phyloP scores from a whole-genome alignment of 768 basidiomycete species.

The Phaffia tasmanica region DNA sequence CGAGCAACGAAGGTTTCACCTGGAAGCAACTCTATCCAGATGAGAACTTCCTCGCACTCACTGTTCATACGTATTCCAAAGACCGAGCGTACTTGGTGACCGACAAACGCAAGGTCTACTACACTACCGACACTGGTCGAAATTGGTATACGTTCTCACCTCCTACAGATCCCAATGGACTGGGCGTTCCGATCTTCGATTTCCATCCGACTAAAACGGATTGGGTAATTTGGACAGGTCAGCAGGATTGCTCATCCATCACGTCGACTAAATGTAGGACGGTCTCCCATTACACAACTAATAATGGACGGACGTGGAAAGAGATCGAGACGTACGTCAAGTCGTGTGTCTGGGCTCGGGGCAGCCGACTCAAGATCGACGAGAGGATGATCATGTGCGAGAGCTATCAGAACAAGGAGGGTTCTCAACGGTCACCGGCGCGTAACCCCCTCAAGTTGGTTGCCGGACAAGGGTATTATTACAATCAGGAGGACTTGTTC shows the following conservation, averaged over 20 bases:
- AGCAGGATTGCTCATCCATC: constrained; percentile 49
- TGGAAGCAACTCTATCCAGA: constrained; percentile 60
- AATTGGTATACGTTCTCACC: constrained; percentile 53
- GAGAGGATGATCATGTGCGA: constrained; percentile 86
- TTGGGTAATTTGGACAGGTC: constrained; percentile 78
- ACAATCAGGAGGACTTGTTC: constrained; percentile 63
- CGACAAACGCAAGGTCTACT: constrained; percentile 50
- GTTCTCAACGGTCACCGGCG: constrained; percentile 54
- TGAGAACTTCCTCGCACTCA: constrained; percentile 66
- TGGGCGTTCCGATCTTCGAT: constrained; percentile 61
- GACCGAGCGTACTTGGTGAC: constrained; percentile 91
- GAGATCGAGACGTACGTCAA: constrained; percentile 73
- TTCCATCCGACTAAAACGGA: constrained; percentile 77
- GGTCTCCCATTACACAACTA: constrained; percentile 56
- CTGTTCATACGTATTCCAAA: constrained; percentile 65
- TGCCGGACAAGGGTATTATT: constrained; percentile 62
- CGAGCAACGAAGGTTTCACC: constrained; percentile 83
- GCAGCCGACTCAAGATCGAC: constrained; percentile 65
- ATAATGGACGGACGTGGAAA: constrained; percentile 69
- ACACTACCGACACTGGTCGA: constrained; percentile 71
- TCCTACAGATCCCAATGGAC: constrained; percentile 65
- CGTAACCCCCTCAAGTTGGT: constrained; percentile 67
- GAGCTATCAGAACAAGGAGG: constrained; percentile 67
- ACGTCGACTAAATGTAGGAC: constrained; percentile 54
- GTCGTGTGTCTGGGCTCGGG: constrained; percentile 85